Base-by-base conservation (phyloP, 2,329 filamentous ascomycete species). In the Rasamsonia emersonii region DNA sequence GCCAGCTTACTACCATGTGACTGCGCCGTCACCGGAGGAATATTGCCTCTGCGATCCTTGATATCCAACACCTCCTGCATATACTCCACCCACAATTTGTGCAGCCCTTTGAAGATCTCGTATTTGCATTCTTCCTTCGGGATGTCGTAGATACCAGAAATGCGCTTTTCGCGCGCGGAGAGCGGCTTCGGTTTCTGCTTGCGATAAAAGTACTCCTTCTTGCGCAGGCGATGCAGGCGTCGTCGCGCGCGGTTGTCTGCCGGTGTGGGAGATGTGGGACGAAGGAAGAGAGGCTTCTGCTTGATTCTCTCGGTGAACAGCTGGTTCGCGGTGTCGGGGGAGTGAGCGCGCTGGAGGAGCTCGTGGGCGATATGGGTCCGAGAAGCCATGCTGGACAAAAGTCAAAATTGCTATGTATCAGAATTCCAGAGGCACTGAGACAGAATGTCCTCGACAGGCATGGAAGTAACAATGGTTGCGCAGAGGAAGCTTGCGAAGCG, bases 281-380 rank as follows among this genome's bases (percentile, higher is more conserved):
- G 77, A 3, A 95, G 75, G 49, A 81, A 76, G 35, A 95, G 76
- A 0, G 85, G 79, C 28, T 86, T 85, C 52, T 85, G 79, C 47
- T 85, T 77, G 54, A 94, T 76, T 59, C 86, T 86, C 42, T 93
- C 84, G 40, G 71, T 69, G 67, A 82, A 89, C 58, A 94, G 83
- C 33, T 77, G 71, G 19, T 67, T 64, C 33, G 79, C 75, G 36
- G 73, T 78, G 42, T 81, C 71, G 16, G 85, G 79, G 2, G 83
- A 80, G 61, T 94, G 86, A 7, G 85, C 86, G 47, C 83, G 79
- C 4, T 71, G 61, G 32, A 96, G 79, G 30, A 95, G 76, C 5
- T 69, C 62, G 42, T 77, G 70, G 0, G 75, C 77, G 7, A 74
- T 59, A 43, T 67, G 54, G 28, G 39, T 49, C 51, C 36, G 50